Evolutionary conservation across 2,329 filamentous ascomycete species (phyloP), one percentile per base, ranked within the genome.

Genomic region (Penicillium sp.): DNA sequence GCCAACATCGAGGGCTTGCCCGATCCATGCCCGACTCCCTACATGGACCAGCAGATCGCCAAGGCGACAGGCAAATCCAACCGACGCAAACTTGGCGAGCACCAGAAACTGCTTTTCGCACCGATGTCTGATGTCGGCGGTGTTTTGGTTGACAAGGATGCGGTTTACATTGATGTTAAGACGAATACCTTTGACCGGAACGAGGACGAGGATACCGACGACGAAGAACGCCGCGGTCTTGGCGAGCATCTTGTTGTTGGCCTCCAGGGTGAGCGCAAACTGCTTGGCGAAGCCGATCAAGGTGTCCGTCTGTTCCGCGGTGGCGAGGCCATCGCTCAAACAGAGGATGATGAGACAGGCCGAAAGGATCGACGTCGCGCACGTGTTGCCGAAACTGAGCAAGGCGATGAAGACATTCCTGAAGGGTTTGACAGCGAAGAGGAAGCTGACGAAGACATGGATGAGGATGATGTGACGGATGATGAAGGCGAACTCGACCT

Each of bases 51-150:
- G 69, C 89, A 88, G 6, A 75, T 91, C 34, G 88, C 89, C 33
- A 95, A 95, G 66, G 82, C 83, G 2, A 84, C 85, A 0, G 92
- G 92, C 3, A 95, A 95, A 70, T 84, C 84, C 29, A 86, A 85
- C 34, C 79, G 90, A 56, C 83, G 86, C 63, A 80, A 91, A 49
- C 74, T 99, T 12, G 93, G 95, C 28, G 93, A 99, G 66, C 99
- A 97, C 72, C 92, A 99, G 66, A 96, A 96, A 74, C 83, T 95
- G 61, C 75, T 99, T 4, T 95, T 96, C 70, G 95, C 93, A 2
- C 95, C 93, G 29, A 97, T 99, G 92, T 95, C 91, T 22, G 93
- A 99, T 71, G 90, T 95, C 29, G 95, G 91, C 57, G 93, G 93
- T 62, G 82, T 99, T 11, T 84, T 97, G 66, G 92, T 99, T 43